Percentiles rank a stretch among this genome's conserved stretches.
Evolutionary conservation across 164 flowering plant genomes (phyloP).

Genomic region (Warburgia ugandensis): DNA sequence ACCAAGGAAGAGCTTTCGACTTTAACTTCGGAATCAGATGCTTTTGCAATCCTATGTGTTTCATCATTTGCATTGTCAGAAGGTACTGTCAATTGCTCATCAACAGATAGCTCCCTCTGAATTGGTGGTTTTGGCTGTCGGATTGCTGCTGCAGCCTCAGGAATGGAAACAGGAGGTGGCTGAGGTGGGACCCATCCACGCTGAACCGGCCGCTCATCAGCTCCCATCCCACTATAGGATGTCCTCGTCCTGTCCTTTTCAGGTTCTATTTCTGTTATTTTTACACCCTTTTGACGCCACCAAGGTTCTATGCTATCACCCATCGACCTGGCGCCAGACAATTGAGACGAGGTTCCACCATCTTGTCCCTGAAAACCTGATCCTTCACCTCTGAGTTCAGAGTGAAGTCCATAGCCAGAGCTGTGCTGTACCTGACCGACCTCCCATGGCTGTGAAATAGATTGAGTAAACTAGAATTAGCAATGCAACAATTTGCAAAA

Average conservation of each 20-base stretch:
- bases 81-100: slow-evolving; percentile 34
- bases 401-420: slow-evolving; percentile 22
- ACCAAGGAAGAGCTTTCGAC: slow-evolving; percentile 26
- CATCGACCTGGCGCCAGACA: slow-evolving; percentile 18
- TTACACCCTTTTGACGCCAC: slow-evolving; percentile 56
- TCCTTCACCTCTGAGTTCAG: slow-evolving; percentile 26
- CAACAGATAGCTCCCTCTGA: slow-evolving; percentile 31
- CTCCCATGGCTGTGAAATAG: slow-evolving; percentile 71
- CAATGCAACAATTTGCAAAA: background rate
- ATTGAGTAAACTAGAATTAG: background rate
- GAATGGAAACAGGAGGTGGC: slow-evolving; percentile 79
- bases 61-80: slow-evolving; percentile 39
- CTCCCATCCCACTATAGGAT: slow-evolving; percentile 14
- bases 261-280: slow-evolving; percentile 54
- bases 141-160: slow-evolving; percentile 93
- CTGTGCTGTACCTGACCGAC: slow-evolving; percentile 31
- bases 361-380: slow-evolving; percentile 25
- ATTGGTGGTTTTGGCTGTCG: slow-evolving; percentile 52
- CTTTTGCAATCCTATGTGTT: slow-evolving; percentile 48
- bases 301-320: slow-evolving; percentile 39
- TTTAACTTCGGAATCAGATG: slow-evolving; percentile 56
- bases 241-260: slow-evolving; percentile 27
- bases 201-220: slow-evolving; percentile 30
- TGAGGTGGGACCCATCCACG: slow-evolving; percentile 92
- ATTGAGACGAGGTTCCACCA: slow-evolving; percentile 23